A percentile compares a stretch with the other conserved stretches of the same genome.
These are phyloP conservation scores for Blastocladiella emersonii DNA, from an alignment of 371 early-diverging fungal species.

Conservation along the genomic window DNA sequence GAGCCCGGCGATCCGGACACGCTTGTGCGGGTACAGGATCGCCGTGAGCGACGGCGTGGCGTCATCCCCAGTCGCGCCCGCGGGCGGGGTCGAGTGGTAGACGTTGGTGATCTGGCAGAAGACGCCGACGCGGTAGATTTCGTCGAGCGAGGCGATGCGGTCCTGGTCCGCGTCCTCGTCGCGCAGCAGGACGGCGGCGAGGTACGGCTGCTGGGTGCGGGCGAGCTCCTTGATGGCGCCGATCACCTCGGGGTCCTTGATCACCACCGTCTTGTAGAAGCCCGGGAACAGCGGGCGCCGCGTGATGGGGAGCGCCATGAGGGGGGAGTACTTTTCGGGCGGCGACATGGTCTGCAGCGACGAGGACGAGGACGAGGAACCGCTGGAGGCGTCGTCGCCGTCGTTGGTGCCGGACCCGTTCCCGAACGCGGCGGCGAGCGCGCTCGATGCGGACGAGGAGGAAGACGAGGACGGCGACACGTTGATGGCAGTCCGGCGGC, in stretches of 20 bases:
- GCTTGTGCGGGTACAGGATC: conserved; percentile 83
- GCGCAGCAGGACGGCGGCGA: conserved; percentile 82
- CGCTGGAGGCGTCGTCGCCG: background rate
- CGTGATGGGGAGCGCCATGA: conserved; percentile 83
- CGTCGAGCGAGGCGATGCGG: conserved; percentile 50
- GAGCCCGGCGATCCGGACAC: conserved; percentile 66
- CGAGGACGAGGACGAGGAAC: background rate
- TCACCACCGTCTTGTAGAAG: conserved; percentile 89
- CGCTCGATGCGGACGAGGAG: no score
- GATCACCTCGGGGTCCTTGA: conserved; percentile 83
- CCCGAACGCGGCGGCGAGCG: no score
- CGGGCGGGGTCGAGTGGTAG: conserved; percentile 60
- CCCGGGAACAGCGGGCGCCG: conserved; percentile 91
- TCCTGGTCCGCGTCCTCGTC: conserved; percentile 77
- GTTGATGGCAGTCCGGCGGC: no score
- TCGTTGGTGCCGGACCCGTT: background rate
- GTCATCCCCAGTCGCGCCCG: conserved; percentile 32
- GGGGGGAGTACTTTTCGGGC: conserved; percentile 77
- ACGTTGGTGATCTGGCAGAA: conserved; percentile 92
- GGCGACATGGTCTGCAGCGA: conserved; percentile 22
- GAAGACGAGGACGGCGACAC: no score
- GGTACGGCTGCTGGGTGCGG: conserved; percentile 81
- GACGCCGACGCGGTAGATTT: conserved; percentile 83
- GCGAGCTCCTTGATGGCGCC: conserved; percentile 78
- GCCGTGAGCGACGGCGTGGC: conserved; percentile 69